Conservation (phyloP, 1,139 yeast genomes). For the Fermentozyma sake region DNA sequence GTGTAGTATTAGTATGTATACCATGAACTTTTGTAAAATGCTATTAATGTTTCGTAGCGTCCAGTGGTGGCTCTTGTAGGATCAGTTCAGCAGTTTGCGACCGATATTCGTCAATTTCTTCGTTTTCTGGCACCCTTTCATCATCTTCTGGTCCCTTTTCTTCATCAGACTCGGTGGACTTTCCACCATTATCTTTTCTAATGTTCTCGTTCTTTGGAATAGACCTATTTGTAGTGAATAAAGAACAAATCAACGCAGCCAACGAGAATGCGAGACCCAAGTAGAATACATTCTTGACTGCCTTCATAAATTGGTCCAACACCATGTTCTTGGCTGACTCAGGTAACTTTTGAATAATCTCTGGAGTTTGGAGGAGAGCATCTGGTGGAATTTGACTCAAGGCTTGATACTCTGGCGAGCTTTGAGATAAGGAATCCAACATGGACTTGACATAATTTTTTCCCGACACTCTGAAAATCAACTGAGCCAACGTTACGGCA, state of each 20-base stretch:
- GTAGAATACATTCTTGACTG: constrained; percentile 39
- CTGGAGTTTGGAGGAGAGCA: constrained; percentile 27
- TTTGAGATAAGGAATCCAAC: constrained; percentile 10
- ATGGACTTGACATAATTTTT: constrained; percentile 16
- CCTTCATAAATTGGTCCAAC: constrained; percentile 29
- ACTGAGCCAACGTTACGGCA: constrained; percentile 44
- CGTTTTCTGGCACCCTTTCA: not conserved
- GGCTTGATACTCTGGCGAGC: constrained; percentile 13
- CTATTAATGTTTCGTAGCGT: no score
- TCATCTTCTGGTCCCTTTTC: not conserved
- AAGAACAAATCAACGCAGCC: constrained; percentile 20
- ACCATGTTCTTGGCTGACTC: constrained; percentile 17
- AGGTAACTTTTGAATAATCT: constrained; percentile 23
- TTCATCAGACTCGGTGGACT: constrained; percentile 1
- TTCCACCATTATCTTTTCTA: constrained; percentile 11
- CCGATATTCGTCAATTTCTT: not conserved
- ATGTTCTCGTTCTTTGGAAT: constrained; percentile 34
- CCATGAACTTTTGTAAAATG: no score
- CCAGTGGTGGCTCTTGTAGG: no score
- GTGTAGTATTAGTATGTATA: constrained; percentile 1
- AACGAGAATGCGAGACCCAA: constrained; percentile 32
- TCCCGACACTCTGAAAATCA: constrained; percentile 35
- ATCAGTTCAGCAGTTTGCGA: not conserved
- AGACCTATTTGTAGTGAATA: constrained; percentile 34
- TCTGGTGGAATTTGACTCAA: constrained; percentile 16